Base-by-base conservation (phyloP, 495 filamentous ascomycete species). In the Hamigera avellanea region DNA sequence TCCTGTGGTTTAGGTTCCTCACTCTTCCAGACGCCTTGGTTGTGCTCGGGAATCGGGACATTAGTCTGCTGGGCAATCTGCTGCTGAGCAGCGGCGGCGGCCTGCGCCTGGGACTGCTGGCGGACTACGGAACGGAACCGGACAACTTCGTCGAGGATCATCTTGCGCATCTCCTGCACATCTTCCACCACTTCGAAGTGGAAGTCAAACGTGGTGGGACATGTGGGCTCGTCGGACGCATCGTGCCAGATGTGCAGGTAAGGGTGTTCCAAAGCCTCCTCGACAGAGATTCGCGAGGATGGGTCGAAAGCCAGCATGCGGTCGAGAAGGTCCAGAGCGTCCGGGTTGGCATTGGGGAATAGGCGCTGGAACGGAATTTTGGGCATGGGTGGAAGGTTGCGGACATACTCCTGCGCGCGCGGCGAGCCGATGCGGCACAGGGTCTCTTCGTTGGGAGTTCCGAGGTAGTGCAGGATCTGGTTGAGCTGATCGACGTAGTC, bases 401-500 rank as follows among this genome's bases (percentile, higher is more conserved):
- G 86, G 37, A 98, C 91, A 59, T 98, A 98, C 54, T 98, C 91
- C 57, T 98, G 91, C 6, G 91, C 91, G 40, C 93, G 78, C 2
- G 91, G 88, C 2, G 87, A 95, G 19, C 91, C 93, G 49, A 98
- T 96, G 36, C 91, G 86, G 19, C 75, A 81, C 16, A 98, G 73
- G 0, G 91, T 98, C 53, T 93, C 85, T 56, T 96, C 91, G 51
- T 86, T 91, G 8, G 91, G 91, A 0, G 91, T 98, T 32, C 91
- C 91, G 23, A 98, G 78, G 62, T 93, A 95, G 68, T 96, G 89
- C 32, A 98, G 74, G 54, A 98, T 98, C 62, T 96, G 93, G 70
- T 96, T 96, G 47, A 98, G 78, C 62, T 98, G 91, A 62, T 98
- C 91, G 50, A 98, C 91, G 48, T 98, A 96, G 65, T 98, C 91